Evolutionary conservation across 768 basidiomycete species (phyloP), one percentile per base, ranked within the genome.

Genomic region (Infundibulicybe gibba): DNA sequence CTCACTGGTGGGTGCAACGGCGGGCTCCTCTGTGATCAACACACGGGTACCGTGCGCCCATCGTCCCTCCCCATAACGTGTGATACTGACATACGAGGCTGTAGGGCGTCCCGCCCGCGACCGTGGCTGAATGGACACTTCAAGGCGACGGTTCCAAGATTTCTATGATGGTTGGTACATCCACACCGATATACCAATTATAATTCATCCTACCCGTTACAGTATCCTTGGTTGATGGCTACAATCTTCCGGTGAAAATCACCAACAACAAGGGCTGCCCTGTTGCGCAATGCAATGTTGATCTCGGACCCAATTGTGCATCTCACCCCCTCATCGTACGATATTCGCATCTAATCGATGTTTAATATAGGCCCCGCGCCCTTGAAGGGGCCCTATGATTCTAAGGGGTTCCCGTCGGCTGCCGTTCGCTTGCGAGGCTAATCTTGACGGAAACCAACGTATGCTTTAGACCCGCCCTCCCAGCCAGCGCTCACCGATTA

Each of bases 201-300:
- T 25, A 8, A 25, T 25, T 8, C 25, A 25, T 25, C 8, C 25
- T 25, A 25, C 25, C 25, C 25, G 4, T 25, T 8, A 25, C 45
- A 82, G 82, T 84, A 32, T 82, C 81, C 20, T 66, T 85, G 30
- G 83, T 85, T 32, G 80, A 85, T 51, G 83, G 84, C 1, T 83
- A 71, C 53, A 83, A 86, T 55, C 59, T 87, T 11, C 84, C 85
- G 13, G 60, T 81, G 55, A 63, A 25, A 8, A 25, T 25, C 25
- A 25, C 65, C 40, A 81, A 75, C 58, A 72, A 68, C 57, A 65
- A 62, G 34, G 72, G 66, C 4, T 83, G 81, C 54, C 58, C 57
- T 17, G 56, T 74, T 13, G 73, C 80, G 0, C 61, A 68, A 43
- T 83, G 80, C 54, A 62, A 76, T 0, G 74, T 77, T 14, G 80